A percentile compares a stretch with the other conserved stretches of the same genome.
Evolutionary conservation across 2,329 filamentous ascomycete species (phyloP).

Genomic region (Neopestalotiopsis rosae): DNA sequence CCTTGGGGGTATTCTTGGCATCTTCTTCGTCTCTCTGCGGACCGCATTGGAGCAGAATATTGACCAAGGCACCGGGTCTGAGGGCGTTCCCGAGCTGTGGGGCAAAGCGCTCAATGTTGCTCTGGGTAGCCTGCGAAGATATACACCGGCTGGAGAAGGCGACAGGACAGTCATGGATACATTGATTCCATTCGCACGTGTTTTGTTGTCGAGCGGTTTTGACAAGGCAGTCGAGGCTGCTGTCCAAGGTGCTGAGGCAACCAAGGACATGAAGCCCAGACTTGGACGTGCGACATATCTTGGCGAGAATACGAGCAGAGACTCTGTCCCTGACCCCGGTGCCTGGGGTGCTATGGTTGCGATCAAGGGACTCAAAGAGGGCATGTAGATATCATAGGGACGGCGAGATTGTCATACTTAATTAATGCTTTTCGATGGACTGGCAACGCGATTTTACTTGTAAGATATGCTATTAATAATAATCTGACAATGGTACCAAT

Average conservation of each 20-base stretch:
- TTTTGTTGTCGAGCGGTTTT: conserved; percentile 54
- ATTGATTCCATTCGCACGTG: conserved; percentile 58
- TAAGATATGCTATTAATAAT: background rate
- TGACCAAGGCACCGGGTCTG: conserved; percentile 29
- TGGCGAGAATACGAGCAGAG: conserved; percentile 55
- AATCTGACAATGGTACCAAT: background rate
- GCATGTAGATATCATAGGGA: conserved; percentile 24
- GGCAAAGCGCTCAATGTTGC: conserved; percentile 47
- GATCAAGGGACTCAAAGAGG: conserved; percentile 43
- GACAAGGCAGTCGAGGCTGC: conserved; percentile 64
- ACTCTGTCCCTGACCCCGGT: conserved; percentile 70
- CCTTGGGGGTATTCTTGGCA: conserved; percentile 38
- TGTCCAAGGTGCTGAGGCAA: conserved; percentile 63
- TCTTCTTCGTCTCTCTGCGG: conserved; percentile 53
- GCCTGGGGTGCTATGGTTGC: conserved; percentile 71
- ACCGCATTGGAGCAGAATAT: conserved; percentile 43
- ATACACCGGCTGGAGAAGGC: conserved; percentile 60
- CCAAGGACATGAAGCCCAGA: conserved; percentile 67
- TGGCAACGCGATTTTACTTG: background rate
- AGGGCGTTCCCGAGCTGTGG: conserved; percentile 48
- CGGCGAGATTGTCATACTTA: background rate
- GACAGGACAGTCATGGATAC: conserved; percentile 65
- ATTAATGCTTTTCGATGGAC: background rate
- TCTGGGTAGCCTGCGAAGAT: conserved; percentile 52
- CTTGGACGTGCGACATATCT: conserved; percentile 74